A percentile compares a stretch with the other conserved stretches of the same genome.
Conservation (phyloP, 495 filamentous ascomycete species). For the Neurospora sp. region DNA sequence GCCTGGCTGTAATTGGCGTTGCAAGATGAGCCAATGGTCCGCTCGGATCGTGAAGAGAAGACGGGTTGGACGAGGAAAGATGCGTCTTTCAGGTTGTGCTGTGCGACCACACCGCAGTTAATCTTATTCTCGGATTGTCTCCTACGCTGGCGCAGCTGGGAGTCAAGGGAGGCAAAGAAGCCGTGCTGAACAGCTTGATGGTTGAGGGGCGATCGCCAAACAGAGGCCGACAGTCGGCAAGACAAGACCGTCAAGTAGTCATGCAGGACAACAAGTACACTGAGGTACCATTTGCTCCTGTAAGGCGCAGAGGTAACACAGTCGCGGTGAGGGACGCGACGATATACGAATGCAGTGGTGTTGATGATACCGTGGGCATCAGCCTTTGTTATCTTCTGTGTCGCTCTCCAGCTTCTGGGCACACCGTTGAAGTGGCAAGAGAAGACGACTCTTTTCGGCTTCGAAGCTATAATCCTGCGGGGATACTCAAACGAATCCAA, state of each 20-base stretch:
- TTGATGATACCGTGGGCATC: background rate
- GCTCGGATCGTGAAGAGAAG: conserved; percentile 15
- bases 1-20: conserved; percentile 11
- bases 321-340: conserved; percentile 3
- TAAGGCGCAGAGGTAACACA: conserved; percentile 10
- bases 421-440: background rate
- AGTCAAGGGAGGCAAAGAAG: background rate
- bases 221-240: conserved; percentile 15
- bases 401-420: background rate
- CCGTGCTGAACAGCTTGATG: conserved; percentile 11
- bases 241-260: conserved; percentile 17
- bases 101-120: conserved; percentile 23
- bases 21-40: conserved; percentile 19
- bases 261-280: conserved; percentile 21
- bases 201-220: conserved; percentile 17
- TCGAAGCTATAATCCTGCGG: background rate
- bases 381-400: background rate
- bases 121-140: conserved; percentile 11
- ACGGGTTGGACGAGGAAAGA: conserved; percentile 19
- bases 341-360: background rate
- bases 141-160: conserved; percentile 7
- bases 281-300: conserved; percentile 7
- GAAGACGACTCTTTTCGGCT: background rate
- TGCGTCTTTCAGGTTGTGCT: conserved; percentile 14
- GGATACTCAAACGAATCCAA: background rate